Conservation (phyloP, 352 stramenopile genomes). For the Globisporangium cylindrosporum region DNA sequence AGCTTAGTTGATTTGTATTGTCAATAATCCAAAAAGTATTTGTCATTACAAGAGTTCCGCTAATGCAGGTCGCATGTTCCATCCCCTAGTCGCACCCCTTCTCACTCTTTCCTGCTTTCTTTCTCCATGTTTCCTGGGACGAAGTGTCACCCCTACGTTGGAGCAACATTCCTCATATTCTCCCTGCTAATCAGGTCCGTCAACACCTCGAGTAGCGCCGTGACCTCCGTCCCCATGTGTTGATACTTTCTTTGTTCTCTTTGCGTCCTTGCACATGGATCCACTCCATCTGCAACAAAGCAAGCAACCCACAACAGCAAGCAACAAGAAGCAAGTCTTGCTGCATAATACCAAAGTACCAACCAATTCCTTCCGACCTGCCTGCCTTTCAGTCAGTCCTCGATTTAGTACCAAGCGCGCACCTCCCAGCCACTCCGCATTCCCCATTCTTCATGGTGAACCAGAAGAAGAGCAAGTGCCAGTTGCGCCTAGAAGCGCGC, state of each 20-base stretch:
- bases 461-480: conserved; percentile 65
- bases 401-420: conserved; percentile 5
- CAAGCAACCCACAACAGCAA: background rate
- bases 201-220: background rate
- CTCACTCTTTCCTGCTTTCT: background rate
- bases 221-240: conserved; percentile 1
- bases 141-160: background rate
- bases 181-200: background rate
- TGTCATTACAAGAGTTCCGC: background rate
- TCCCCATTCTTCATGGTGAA: conserved; percentile 35
- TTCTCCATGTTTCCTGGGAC: background rate
- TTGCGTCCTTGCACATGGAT: conserved; percentile 3
- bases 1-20: background rate
- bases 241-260: background rate
- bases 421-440: background rate
- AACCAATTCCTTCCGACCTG: background rate
- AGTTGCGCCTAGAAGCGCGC: conserved; percentile 60
- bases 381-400: background rate
- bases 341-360: conserved; percentile 4
- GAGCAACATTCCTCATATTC: background rate
- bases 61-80: background rate
- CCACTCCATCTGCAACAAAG: background rate
- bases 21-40: background rate
- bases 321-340: background rate
- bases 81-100: background rate